Evolutionary conservation across 2,329 filamentous ascomycete species (phyloP).

Genomic region (Curvularia lunata): DNA sequence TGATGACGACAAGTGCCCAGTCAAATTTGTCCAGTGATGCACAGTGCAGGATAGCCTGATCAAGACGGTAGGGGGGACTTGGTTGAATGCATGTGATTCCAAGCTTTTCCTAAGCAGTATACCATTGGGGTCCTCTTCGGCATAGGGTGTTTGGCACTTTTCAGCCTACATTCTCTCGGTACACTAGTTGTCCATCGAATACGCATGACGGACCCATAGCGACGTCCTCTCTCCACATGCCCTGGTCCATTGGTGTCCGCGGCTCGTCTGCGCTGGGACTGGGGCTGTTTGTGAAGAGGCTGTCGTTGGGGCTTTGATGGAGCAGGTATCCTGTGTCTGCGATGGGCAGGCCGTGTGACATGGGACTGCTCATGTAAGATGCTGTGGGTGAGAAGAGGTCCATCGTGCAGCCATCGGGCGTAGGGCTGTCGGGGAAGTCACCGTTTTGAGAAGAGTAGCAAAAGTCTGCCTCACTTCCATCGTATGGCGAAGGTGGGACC

Average conservation of each 20-base stretch:
- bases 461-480: conserved; percentile 31
- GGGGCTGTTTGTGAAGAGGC: conserved; percentile 32
- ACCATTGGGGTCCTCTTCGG: no score
- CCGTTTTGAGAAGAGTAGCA: conserved; percentile 7
- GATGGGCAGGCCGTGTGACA: conserved; percentile 4
- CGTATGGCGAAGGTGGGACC: conserved; percentile 30
- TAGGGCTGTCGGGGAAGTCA: conserved; percentile 16
- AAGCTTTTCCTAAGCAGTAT: not conserved
- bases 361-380: conserved; percentile 4
- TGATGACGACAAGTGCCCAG: no score
- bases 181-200: conserved; percentile 17
- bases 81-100: no score
- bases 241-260: conserved; percentile 25
- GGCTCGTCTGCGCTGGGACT: conserved; percentile 30
- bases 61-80: no score
- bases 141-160: no score
- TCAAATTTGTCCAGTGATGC: no score
- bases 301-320: conserved; percentile 28
- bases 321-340: conserved; percentile 27
- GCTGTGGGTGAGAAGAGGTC: conserved; percentile 15
- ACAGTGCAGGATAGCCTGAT: no score
- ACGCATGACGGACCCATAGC: conserved; percentile 9
- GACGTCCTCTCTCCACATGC: conserved; percentile 23
- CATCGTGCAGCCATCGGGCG: conserved; percentile 5
- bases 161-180: conserved; percentile 16